Conservation (phyloP, 129 eudicot species). For the Chrysanthemum makinoi region DNA sequence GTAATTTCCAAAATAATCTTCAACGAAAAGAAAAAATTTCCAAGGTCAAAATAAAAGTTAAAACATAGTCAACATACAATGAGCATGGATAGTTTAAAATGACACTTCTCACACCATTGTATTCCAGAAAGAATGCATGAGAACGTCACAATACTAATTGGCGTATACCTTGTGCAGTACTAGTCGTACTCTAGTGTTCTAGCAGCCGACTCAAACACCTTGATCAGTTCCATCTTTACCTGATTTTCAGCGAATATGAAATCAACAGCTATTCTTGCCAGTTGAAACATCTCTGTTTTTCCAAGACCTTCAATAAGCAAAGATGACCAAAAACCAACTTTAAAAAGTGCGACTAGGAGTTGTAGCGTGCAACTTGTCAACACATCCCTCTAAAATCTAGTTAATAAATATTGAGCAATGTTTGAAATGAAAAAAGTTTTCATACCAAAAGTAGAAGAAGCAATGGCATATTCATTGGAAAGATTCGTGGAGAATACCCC, state of each 20-base stretch:
- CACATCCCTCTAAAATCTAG: neutral
- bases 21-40: too few species aligned
- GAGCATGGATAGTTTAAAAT: neutral
- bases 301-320: conserved; percentile 51
- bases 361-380: neutral
- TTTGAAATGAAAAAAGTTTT: neutral
- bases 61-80: conserved; percentile 6
- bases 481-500: conserved; percentile 90
- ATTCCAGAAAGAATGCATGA: conserved; percentile 13
- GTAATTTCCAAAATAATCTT: too few species aligned
- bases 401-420: neutral
- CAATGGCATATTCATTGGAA: conserved; percentile 67
- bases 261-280: conserved; percentile 59
- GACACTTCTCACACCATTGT: neutral
- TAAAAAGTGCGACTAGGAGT: neutral
- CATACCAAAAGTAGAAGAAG: conserved; percentile 75
- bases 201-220: conserved; percentile 44
- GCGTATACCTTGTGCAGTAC: conserved; percentile 15
- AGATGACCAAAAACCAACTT: conserved; percentile 20
- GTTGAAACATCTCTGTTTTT: conserved; percentile 59
- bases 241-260: conserved; percentile 61
- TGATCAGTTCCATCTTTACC: conserved; percentile 53
- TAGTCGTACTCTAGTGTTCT: conserved; percentile 32
- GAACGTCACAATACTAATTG: conserved; percentile 2
- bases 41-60: neutral